Percentiles rank a stretch among this genome's conserved stretches.
Conservation (phyloP, 768 basidiomycete species). For the Hypholoma fasciculare region DNA sequence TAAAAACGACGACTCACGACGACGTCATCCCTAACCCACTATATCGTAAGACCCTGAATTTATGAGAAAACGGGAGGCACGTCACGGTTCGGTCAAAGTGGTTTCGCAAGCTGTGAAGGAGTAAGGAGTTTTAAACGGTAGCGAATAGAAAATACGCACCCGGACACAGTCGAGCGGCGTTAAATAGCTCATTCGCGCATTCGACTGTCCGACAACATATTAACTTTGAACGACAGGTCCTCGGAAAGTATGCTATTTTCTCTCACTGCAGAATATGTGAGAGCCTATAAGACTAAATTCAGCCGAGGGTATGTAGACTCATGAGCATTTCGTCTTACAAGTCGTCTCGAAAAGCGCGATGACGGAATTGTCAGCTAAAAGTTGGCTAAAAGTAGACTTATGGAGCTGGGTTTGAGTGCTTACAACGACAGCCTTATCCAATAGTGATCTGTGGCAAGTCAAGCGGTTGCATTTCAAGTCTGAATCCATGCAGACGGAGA, state of each 20-base stretch:
- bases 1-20: slow-evolving; percentile 43
- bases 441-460: slow-evolving; percentile 64
- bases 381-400: too few species aligned
- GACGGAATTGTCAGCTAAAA: too few species aligned
- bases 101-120: slow-evolving; percentile 71
- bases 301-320: neutral
- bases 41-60: slow-evolving; percentile 1
- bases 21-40: slow-evolving; percentile 53
- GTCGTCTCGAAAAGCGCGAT: slow-evolving; percentile 22
- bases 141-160: slow-evolving; percentile 36
- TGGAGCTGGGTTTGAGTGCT: slow-evolving; percentile 25
- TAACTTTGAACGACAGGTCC: neutral
- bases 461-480: slow-evolving; percentile 81
- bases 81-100: slow-evolving; percentile 75
- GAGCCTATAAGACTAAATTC: slow-evolving; percentile 50
- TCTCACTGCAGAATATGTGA: slow-evolving; percentile 81
- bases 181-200: slow-evolving; percentile 85
- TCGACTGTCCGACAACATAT: slow-evolving; percentile 48
- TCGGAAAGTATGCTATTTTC: slow-evolving; percentile 2
- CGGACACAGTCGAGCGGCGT: slow-evolving; percentile 74
- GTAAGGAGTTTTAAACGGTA: neutral
- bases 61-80: neutral
- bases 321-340: slow-evolving; percentile 15
- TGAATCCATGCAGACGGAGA: slow-evolving; percentile 54
- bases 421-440: slow-evolving; percentile 86